These are phyloP conservation scores for Aspergillus flavus DNA, from an alignment of 2,329 filamentous ascomycete species.

Conservation along the genomic window DNA sequence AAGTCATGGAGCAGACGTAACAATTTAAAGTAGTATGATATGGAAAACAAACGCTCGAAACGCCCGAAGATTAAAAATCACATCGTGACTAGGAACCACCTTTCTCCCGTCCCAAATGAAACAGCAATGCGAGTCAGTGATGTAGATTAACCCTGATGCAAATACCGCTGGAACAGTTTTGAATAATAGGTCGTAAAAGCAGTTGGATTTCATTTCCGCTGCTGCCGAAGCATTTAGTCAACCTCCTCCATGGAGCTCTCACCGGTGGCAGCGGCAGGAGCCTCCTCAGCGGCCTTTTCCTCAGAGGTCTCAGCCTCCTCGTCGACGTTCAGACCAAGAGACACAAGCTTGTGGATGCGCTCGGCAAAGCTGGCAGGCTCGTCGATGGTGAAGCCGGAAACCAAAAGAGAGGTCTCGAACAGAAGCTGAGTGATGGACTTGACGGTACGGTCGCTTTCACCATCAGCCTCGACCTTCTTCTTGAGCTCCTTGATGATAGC, in stretches of 20 bases:
- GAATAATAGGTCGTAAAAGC: constrained; percentile 1
- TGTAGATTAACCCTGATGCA: constrained; percentile 9
- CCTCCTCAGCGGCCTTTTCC: constrained; percentile 56
- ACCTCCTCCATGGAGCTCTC: constrained; percentile 99
- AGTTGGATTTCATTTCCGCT: constrained; percentile 21
- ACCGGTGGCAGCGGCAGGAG: constrained; percentile 66
- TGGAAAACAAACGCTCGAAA: constrained; percentile 27
- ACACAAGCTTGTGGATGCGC: constrained; percentile 99
- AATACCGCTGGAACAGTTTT: constrained; percentile 17
- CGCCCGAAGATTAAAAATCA: constrained; percentile 21
- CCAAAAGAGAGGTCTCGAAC: constrained; percentile 97
- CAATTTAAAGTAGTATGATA: constrained; percentile 16
- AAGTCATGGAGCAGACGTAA: constrained; percentile 15
- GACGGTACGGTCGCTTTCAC: constrained; percentile 98
- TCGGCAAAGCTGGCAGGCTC: constrained; percentile 97
- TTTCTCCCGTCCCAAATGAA: constrained; percentile 17
- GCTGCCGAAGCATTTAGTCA: constrained; percentile 65
- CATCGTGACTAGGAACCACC: constrained; percentile 19
- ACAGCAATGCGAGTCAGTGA: constrained; percentile 20
- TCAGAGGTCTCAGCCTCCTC: constrained; percentile 78
- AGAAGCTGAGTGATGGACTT: constrained; percentile 98
- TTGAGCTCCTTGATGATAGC: constrained; percentile 98
- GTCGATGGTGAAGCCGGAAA: constrained; percentile 99
- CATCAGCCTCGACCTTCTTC: constrained; percentile 97
- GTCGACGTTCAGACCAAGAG: constrained; percentile 95